Evolutionary conservation across 495 filamentous ascomycete species (phyloP).

Genomic region (Mytilinidion resinicola): DNA sequence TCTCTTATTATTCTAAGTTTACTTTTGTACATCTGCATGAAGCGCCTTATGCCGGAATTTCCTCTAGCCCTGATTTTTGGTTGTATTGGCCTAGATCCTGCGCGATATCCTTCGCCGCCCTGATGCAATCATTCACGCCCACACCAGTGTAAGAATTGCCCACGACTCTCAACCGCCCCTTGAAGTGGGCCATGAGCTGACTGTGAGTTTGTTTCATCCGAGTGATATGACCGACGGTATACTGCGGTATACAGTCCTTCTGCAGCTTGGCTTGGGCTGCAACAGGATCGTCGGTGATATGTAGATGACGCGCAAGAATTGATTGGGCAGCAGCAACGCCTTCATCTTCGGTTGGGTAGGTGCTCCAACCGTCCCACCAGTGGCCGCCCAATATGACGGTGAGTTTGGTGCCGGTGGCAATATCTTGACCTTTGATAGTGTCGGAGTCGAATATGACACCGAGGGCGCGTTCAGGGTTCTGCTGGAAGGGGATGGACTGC

Average conservation of each 20-base stretch:
- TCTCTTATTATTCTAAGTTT: too few relatives aligned
- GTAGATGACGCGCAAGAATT: constrained; percentile 66
- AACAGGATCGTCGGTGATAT: constrained; percentile 53
- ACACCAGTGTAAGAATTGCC: constrained; percentile 68
- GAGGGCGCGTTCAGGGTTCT: constrained; percentile 79
- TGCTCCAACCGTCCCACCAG: constrained; percentile 68
- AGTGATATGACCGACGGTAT: constrained; percentile 64
- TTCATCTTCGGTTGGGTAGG: constrained; percentile 54
- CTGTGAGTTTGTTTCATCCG: constrained; percentile 54
- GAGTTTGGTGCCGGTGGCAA: constrained; percentile 67
- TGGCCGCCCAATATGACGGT: constrained; percentile 96
- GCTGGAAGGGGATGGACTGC: constrained; percentile 54
- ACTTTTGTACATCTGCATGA: too few relatives aligned
- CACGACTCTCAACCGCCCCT: constrained; percentile 62
- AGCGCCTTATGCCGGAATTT: not conserved
- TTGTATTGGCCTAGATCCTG: constrained; percentile 10
- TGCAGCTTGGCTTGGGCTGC: constrained; percentile 57
- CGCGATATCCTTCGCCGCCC: constrained; percentile 42
- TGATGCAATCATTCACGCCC: constrained; percentile 61
- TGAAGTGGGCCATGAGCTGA: constrained; percentile 51
- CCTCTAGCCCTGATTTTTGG: not conserved
- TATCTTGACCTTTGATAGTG: constrained; percentile 43
- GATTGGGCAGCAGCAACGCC: constrained; percentile 60
- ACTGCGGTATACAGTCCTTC: constrained; percentile 82
- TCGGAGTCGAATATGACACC: constrained; percentile 90